phyloP scores from a whole-genome alignment of 306 rosid genomes.

The Myrica gale region DNA sequence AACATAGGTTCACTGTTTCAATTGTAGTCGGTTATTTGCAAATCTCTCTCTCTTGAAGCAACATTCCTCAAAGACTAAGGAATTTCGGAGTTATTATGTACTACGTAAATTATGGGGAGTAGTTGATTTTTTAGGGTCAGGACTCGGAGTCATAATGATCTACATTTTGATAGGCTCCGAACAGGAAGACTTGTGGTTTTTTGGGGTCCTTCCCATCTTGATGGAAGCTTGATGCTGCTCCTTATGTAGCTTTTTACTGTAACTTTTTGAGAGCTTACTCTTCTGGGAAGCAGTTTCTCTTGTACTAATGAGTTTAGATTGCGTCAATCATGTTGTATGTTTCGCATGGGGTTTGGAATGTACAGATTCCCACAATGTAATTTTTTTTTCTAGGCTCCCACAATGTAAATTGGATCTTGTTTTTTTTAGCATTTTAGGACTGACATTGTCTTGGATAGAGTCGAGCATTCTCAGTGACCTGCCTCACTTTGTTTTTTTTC shows the following conservation, averaged over 20 bases:
- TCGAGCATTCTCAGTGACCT: background rate
- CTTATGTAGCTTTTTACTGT: background rate
- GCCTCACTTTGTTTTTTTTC: conserved; percentile 1
- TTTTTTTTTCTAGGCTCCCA: background rate
- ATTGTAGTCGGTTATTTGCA: conserved; percentile 25
- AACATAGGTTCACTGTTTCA: conserved; percentile 10
- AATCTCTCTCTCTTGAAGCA: conserved; percentile 17
- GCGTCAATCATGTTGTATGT: background rate
- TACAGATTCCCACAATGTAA: conserved; percentile 11
- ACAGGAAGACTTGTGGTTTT: background rate
- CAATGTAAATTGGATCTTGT: conserved; percentile 10
- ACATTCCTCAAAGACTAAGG: conserved; percentile 14
- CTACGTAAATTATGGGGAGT: conserved; percentile 1
- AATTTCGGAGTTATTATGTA: background rate
- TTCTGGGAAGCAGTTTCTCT: conserved; percentile 10
- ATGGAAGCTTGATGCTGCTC: conserved; percentile 8
- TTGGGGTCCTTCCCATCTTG: conserved; percentile 11
- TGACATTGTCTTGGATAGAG: conserved; percentile 11
- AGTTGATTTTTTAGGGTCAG: conserved; percentile 14
- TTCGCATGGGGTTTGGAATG: background rate
- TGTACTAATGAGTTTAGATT: conserved; percentile 4
- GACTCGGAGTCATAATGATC: background rate
- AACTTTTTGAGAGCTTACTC: background rate
- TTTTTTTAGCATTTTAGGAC: background rate
- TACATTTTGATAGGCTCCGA: conserved; percentile 9